Evolutionary conservation across 352 stramenopile species (phyloP).

Genomic region (Phytophthora tubulina): DNA sequence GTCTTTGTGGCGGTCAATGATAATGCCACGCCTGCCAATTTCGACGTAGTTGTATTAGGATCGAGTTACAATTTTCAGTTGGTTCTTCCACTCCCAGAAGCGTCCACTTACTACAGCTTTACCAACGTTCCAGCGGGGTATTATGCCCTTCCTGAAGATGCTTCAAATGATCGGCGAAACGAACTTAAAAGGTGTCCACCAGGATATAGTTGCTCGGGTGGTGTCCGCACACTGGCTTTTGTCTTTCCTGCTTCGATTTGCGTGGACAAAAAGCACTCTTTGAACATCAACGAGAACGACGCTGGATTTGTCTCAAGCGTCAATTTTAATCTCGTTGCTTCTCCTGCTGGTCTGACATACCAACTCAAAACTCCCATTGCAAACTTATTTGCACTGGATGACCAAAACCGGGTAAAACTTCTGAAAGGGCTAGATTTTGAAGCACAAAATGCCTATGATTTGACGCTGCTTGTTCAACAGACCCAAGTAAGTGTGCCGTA

Average conservation of each 20-base stretch:
- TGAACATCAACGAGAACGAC: conserved; percentile 50
- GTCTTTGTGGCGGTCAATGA: conserved; percentile 39
- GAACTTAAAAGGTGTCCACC: conserved; percentile 49
- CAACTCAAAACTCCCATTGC: conserved; percentile 7
- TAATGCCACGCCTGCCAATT: conserved; percentile 27
- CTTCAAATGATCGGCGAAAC: conserved; percentile 35
- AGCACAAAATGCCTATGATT: conserved; percentile 22
- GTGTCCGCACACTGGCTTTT: conserved; percentile 38
- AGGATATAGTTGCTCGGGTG: conserved; percentile 54
- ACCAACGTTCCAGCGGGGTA: conserved; percentile 52
- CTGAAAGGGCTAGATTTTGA: conserved; percentile 33
- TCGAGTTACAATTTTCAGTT: conserved; percentile 25
- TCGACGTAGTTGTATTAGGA: conserved; percentile 20
- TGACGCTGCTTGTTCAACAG: conserved; percentile 43
- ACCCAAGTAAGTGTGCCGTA: conserved; percentile 9
- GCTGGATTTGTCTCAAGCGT: conserved; percentile 39
- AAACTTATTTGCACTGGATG: conserved; percentile 31
- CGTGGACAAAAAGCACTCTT: conserved; percentile 39
- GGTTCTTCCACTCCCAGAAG: conserved; percentile 42
- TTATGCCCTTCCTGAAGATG: conserved; percentile 58
- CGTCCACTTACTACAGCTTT: conserved; percentile 39
- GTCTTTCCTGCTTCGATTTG: conserved; percentile 54
- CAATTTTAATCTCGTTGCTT: conserved; percentile 46
- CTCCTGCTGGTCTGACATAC: conserved; percentile 36
- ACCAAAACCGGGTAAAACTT: conserved; percentile 23